These are phyloP conservation scores for Mucor piriformis DNA, from an alignment of 371 early-diverging fungal genomes.

Conservation along the genomic window DNA sequence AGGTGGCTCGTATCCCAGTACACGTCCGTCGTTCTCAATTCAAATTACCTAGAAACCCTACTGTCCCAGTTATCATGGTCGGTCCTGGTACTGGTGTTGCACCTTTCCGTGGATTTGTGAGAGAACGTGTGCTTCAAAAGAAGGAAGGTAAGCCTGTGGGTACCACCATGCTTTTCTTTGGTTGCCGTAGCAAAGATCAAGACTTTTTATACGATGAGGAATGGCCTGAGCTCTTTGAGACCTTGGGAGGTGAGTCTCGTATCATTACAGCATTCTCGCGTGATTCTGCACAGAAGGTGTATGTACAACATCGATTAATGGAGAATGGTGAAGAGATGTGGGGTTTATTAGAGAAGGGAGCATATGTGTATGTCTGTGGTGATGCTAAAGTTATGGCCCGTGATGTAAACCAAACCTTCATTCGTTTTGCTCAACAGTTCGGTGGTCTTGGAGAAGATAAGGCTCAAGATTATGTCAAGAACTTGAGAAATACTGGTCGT, in stretches of 20 bases:
- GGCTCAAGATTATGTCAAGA: constrained; percentile 81
- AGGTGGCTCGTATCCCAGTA: constrained; percentile 61
- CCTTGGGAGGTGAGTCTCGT: constrained; percentile 60
- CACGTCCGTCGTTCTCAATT: constrained; percentile 90
- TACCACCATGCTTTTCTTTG: constrained; percentile 89
- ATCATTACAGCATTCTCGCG: constrained; percentile 91
- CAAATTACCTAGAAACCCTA: constrained; percentile 79
- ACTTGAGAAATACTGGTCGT: constrained; percentile 76
- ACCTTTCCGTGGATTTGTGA: constrained; percentile 95
- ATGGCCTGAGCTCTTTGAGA: constrained; percentile 66
- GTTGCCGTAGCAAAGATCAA: constrained; percentile 80
- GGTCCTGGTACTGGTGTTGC: constrained; percentile 99
- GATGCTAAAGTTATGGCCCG: constrained; percentile 97
- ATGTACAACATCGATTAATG: constrained; percentile 82
- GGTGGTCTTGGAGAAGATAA: constrained; percentile 73
- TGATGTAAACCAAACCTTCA: constrained; percentile 78
- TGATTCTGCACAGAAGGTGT: constrained; percentile 77
- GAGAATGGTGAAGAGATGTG: constrained; percentile 73
- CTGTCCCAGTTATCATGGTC: constrained; percentile 90
- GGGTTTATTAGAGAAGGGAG: constrained; percentile 71
- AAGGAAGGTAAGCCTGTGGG: constrained; percentile 70
- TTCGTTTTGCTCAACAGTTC: constrained; percentile 64
- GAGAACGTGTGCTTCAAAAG: constrained; percentile 77
- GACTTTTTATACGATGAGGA: constrained; percentile 92
- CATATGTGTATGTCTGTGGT: constrained; percentile 91